Evolutionary conservation across 2,329 filamentous ascomycete genomes (phyloP).

Genomic region (Sporothrix mexicana): DNA sequence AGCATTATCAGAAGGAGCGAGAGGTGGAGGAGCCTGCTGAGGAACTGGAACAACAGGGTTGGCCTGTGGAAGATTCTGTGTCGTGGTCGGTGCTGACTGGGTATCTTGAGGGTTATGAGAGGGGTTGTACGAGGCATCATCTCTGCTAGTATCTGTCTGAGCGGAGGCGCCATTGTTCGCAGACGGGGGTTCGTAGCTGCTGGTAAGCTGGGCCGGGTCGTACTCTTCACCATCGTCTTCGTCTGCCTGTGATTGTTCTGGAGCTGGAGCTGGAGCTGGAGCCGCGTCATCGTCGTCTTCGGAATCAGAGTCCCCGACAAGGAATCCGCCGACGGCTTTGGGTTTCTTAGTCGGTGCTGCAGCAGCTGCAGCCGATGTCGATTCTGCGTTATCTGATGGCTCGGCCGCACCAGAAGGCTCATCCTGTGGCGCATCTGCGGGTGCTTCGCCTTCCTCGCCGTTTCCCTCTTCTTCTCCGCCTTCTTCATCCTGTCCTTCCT

Average conservation of each 20-base stretch:
- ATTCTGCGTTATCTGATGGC: constrained; percentile 39
- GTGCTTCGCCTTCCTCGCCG: background rate
- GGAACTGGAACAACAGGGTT: constrained; percentile 34
- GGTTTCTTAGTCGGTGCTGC: constrained; percentile 59
- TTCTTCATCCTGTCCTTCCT: background rate
- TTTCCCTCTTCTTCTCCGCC: background rate
- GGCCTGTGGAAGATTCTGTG: background rate
- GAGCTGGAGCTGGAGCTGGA: background rate
- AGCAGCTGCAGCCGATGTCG: constrained; percentile 39
- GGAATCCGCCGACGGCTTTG: constrained; percentile 64
- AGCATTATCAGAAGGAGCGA: constrained; percentile 35
- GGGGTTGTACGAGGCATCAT: background rate
- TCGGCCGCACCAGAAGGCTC: too few species aligned
- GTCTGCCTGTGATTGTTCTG: background rate
- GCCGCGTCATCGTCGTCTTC: constrained; percentile 51
- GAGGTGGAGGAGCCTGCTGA: constrained; percentile 35
- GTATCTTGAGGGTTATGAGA: background rate
- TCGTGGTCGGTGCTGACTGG: background rate
- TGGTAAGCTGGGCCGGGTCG: constrained; percentile 30
- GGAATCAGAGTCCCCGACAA: constrained; percentile 65
- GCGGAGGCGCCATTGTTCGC: background rate
- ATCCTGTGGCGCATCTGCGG: background rate
- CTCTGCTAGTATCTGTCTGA: background rate
- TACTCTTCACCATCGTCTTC: constrained; percentile 30
- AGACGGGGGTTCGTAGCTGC: constrained; percentile 37